Conservation (phyloP, 2,329 filamentous ascomycete genomes). For the Fusarium sp. region DNA sequence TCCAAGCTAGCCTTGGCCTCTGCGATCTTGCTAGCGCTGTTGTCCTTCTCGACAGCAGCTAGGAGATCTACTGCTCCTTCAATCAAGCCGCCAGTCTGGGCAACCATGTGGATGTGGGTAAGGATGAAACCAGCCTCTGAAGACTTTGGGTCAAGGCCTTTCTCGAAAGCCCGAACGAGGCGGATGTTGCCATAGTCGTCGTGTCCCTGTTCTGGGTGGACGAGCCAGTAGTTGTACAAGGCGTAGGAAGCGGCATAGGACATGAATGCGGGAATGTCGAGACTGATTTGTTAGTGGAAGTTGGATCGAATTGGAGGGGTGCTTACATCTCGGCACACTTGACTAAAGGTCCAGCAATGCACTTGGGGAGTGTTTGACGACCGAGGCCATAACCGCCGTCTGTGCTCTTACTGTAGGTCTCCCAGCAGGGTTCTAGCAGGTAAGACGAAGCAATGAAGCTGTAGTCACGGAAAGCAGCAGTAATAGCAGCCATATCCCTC, state of each 20-base stretch:
- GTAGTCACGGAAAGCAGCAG: constrained; percentile 38
- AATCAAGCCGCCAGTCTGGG: constrained; percentile 83
- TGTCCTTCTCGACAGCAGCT: constrained; percentile 43
- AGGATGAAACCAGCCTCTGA: constrained; percentile 97
- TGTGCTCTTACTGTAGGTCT: constrained; percentile 32
- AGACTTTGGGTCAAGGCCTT: constrained; percentile 85
- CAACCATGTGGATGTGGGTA: constrained; percentile 95
- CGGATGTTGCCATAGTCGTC: constrained; percentile 77
- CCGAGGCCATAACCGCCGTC: constrained; percentile 34
- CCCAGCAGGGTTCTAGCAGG: constrained; percentile 39
- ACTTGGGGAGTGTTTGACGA: constrained; percentile 36
- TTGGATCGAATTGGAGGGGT: accelerated
- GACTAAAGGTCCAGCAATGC: constrained; percentile 38
- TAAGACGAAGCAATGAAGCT: constrained; percentile 39
- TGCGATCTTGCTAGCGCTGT: constrained; percentile 39
- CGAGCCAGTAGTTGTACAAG: constrained; percentile 75
- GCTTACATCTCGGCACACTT: constrained; percentile 41
- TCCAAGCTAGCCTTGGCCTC: constrained; percentile 74
- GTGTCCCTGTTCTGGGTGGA: constrained; percentile 68
- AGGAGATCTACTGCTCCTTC: constrained; percentile 78
- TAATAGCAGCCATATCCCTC: constrained; percentile 37
- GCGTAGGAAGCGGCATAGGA: constrained; percentile 73
- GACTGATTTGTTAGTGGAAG: constrained; percentile 14
- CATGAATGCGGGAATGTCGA: constrained; percentile 42
- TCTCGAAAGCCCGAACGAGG: constrained; percentile 91